phyloP scores from a whole-genome alignment of 805 yeast species.

The Kluyveromyces dobzhanskii region DNA sequence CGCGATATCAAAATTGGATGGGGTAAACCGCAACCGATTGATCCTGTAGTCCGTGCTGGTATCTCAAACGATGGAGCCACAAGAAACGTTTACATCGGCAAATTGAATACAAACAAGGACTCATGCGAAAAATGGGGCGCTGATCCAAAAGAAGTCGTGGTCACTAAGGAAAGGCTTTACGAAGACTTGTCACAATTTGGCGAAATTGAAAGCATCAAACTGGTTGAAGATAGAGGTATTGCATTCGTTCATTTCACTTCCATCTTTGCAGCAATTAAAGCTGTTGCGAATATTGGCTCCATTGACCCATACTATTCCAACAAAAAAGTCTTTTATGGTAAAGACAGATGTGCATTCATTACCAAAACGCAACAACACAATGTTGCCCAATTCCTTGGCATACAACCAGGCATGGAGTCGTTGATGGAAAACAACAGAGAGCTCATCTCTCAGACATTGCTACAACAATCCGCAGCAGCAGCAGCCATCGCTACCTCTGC shows the following conservation, averaged over 20 bases:
- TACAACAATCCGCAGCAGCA: constrained; percentile 94
- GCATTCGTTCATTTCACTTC: constrained; percentile 89
- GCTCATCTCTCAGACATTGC: constrained; percentile 59
- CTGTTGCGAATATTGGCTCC: constrained; percentile 66
- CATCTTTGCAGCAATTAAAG: constrained; percentile 77
- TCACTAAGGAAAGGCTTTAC: constrained; percentile 55
- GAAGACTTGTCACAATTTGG: constrained; percentile 70
- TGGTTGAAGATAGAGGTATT: constrained; percentile 70
- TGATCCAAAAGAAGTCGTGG: constrained; percentile 11
- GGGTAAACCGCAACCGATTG: constrained; percentile 76
- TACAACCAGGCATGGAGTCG: constrained; percentile 84
- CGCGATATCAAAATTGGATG: constrained; percentile 85
- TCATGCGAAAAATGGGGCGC: constrained; percentile 12
- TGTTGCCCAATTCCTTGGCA: constrained; percentile 89
- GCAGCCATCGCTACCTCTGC: constrained; percentile 95
- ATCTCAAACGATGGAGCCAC: constrained; percentile 86
- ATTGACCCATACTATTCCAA: constrained; percentile 58
- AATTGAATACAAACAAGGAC: constrained; percentile 45
- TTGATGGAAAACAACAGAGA: constrained; percentile 59
- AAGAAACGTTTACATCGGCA: constrained; percentile 86
- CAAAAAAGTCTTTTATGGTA: constrained; percentile 81
- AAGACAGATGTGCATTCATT: constrained; percentile 90
- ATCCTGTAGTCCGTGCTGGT: constrained; percentile 64
- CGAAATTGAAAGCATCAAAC: constrained; percentile 73
- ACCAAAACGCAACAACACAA: constrained; percentile 94